phyloP scores from a whole-genome alignment of 768 basidiomycete species.

The Calocera viscosa region DNA sequence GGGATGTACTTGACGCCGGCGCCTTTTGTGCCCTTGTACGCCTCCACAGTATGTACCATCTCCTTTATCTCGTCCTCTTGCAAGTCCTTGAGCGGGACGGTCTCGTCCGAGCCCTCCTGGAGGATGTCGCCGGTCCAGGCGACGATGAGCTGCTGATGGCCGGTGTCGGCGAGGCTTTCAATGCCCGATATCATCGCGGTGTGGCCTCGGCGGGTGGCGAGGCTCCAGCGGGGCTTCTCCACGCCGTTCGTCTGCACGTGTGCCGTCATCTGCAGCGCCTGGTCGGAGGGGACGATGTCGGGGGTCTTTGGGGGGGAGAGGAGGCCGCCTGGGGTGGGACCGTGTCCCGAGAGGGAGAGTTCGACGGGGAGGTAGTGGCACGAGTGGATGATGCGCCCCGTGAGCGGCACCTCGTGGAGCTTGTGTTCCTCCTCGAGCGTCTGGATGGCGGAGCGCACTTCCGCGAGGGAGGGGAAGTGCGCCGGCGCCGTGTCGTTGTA shows the following conservation, averaged over 20 bases:
- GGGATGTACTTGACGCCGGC: conserved; percentile 66
- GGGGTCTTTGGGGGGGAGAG: conserved; percentile 69
- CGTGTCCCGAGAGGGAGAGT: conserved; percentile 42
- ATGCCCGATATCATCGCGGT: conserved; percentile 93
- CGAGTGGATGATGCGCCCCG: conserved; percentile 83
- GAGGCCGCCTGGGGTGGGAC: conserved; percentile 26
- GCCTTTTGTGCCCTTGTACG: conserved; percentile 46
- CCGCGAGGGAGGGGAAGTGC: conserved; percentile 30
- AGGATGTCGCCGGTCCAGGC: conserved; percentile 87
- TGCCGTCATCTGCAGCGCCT: conserved; percentile 14
- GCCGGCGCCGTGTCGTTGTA: conserved; percentile 2
- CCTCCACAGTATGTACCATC: conserved; percentile 50
- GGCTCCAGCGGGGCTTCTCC: conserved; percentile 41
- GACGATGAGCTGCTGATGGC: conserved; percentile 81
- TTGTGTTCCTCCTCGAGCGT: conserved; percentile 60
- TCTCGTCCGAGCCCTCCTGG: conserved; percentile 33
- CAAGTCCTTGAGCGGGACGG: conserved; percentile 41
- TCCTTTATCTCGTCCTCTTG: conserved; percentile 49
- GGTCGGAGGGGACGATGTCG: conserved; percentile 43
- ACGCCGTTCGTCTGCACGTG: not conserved
- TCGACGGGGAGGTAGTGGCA: conserved; percentile 78
- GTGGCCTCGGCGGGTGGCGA: conserved; percentile 74
- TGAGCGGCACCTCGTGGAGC: conserved; percentile 57
- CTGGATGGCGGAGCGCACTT: conserved; percentile 60
- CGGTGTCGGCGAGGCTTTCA: conserved; percentile 54